A percentile compares a stretch with the other conserved stretches of the same genome.
phyloP scores from a whole-genome alignment of 495 filamentous ascomycete species.

The Trichocladium antarcticum region DNA sequence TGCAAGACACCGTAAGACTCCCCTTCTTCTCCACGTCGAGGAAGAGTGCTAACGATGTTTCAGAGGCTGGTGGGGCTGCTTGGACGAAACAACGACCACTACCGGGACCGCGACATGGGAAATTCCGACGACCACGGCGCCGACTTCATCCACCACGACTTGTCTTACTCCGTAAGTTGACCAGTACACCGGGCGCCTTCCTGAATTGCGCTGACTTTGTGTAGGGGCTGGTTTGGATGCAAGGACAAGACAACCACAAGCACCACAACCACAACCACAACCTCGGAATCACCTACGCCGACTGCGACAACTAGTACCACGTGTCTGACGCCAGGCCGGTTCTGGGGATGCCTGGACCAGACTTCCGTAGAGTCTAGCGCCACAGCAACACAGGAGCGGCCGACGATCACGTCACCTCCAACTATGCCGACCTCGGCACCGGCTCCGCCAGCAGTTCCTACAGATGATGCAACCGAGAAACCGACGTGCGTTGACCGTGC shows the following conservation, averaged over 20 bases:
- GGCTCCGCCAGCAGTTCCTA: slow-evolving; percentile 17
- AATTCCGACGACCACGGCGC: slow-evolving; percentile 38
- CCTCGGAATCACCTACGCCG: slow-evolving; percentile 12
- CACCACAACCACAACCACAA: slow-evolving; percentile 28
- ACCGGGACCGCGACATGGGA: slow-evolving; percentile 34
- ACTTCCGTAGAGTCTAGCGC: slow-evolving; percentile 23
- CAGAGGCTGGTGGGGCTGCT: slow-evolving; percentile 63
- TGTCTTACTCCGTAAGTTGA: slow-evolving; percentile 44
- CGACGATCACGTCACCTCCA: slow-evolving; percentile 30
- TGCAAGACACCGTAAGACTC: slow-evolving; percentile 60
- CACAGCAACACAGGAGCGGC: slow-evolving; percentile 22
- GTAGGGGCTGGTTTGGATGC: slow-evolving; percentile 58
- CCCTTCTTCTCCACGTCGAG: neutral
- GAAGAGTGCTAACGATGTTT: slow-evolving; percentile 3
- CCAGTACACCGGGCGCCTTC: slow-evolving; percentile 3
- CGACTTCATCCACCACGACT: slow-evolving; percentile 36
- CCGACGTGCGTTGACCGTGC: slow-evolving; percentile 25
- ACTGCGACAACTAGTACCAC: slow-evolving; percentile 28
- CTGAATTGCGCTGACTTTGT: slow-evolving; percentile 49
- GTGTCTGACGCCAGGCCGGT: slow-evolving; percentile 44
- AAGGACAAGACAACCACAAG: slow-evolving; percentile 36
- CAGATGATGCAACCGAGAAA: slow-evolving; percentile 15
- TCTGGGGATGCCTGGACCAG: slow-evolving; percentile 47
- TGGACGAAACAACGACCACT: slow-evolving; percentile 50
- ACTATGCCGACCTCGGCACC: slow-evolving; percentile 17